These are phyloP conservation scores for Stentor coeruleus DNA, from an alignment of 73 alveolate species.

Conservation along the genomic window DNA sequence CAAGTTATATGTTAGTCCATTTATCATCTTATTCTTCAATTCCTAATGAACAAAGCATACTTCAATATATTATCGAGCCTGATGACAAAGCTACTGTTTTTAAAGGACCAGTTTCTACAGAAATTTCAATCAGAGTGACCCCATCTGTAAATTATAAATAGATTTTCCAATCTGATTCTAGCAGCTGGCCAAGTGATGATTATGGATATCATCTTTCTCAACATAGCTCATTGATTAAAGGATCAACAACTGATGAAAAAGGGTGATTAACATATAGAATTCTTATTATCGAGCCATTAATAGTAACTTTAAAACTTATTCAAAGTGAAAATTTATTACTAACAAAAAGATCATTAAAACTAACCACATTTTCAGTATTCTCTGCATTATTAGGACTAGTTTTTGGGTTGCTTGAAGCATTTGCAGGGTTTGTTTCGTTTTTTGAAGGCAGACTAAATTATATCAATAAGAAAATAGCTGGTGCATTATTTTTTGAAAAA, in stretches of 20 bases:
- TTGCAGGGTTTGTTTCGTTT: neutral
- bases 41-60: neutral
- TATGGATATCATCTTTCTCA: neutral
- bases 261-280: neutral
- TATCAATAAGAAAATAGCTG: too few species aligned
- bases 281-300: too few species aligned
- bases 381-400: neutral
- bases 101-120: conserved; percentile 8
- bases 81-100: neutral
- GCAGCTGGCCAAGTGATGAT: neutral
- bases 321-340: neutral
- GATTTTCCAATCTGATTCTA: neutral
- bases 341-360: neutral
- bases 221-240: neutral
- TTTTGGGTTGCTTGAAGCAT: neutral
- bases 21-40: neutral
- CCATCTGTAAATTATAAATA: too few species aligned
- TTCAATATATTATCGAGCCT: neutral
- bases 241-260: neutral
- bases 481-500: too few species aligned
- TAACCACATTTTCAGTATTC: neutral
- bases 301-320: neutral
- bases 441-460: too few species aligned
- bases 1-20: neutral
- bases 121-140: neutral